Evolutionary conservation across 768 basidiomycete genomes (phyloP).

Genomic region (Leucosporidium scottii): DNA sequence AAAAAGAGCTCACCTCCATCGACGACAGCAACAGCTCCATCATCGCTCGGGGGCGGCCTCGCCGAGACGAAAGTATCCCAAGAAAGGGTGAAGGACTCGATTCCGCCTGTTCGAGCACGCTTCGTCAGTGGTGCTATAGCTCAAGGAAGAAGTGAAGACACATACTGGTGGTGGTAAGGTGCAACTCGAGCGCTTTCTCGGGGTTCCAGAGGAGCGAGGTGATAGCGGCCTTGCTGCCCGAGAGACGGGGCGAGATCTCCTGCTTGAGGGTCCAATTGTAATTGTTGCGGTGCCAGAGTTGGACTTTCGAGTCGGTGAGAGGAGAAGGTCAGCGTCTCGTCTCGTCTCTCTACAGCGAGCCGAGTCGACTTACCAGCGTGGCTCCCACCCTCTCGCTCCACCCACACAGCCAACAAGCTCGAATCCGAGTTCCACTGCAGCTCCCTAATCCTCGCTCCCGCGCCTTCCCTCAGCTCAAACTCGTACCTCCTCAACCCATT

Average conservation of each 20-base stretch:
- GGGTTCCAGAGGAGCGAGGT: constrained; percentile 63
- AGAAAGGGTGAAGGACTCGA: constrained; percentile 55
- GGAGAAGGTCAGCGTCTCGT: neutral
- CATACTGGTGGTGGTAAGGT: constrained; percentile 63
- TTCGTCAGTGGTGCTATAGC: neutral
- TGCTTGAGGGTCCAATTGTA: constrained; percentile 99
- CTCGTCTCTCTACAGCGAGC: no score
- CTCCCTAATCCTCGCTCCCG: constrained; percentile 53
- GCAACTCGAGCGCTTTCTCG: constrained; percentile 60
- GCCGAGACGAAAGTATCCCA: constrained; percentile 72
- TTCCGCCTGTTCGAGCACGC: constrained; percentile 44
- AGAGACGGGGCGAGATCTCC: constrained; percentile 53
- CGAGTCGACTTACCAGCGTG: constrained; percentile 66
- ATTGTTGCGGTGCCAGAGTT: constrained; percentile 89
- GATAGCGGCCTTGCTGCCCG: neutral
- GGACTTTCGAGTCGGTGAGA: constrained; percentile 51
- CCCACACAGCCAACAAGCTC: constrained; percentile 74
- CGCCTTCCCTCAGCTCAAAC: constrained; percentile 54
- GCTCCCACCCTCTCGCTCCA: constrained; percentile 53
- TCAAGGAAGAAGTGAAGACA: constrained; percentile 14
- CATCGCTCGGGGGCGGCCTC: constrained; percentile 59
- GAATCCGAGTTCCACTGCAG: constrained; percentile 85
- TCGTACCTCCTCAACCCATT: constrained; percentile 91
- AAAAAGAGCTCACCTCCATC: constrained; percentile 63
- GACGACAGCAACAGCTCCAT: constrained; percentile 77